phyloP scores from a whole-genome alignment of 2,329 filamentous ascomycete genomes.

The Tolypocladium ovalisporum region DNA sequence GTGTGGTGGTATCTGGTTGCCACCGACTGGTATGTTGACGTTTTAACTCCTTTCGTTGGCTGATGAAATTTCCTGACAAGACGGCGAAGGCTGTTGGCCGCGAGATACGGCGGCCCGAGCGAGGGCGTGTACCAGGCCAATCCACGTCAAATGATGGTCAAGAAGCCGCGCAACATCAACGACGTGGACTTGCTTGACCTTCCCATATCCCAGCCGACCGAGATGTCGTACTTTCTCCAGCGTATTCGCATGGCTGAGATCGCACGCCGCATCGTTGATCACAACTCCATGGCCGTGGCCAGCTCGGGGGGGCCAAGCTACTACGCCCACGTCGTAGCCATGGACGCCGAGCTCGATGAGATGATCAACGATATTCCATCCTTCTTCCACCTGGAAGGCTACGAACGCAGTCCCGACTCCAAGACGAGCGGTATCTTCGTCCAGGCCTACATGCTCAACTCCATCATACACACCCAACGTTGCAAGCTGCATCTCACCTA shows the following conservation, averaged over 20 bases:
- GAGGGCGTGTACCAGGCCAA: neutral
- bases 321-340: neutral
- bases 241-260: neutral
- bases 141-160: neutral
- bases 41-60: neutral
- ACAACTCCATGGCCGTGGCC: neutral
- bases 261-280: neutral
- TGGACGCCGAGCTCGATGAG: neutral
- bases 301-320: neutral
- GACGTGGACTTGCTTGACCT: neutral
- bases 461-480: neutral
- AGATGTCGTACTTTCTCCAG: constrained; percentile 1
- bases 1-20: neutral
- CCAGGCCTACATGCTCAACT: constrained; percentile 1
- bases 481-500: neutral
- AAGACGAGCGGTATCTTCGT: neutral
- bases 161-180: constrained; percentile 1
- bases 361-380: neutral
- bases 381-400: neutral
- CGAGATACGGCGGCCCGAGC: neutral
- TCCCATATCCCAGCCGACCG: neutral
- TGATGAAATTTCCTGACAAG: neutral
- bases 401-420: neutral
- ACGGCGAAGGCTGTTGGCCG: neutral
- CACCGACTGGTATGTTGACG: neutral